Conservation (phyloP, 2,329 filamentous ascomycete genomes). For the Podosphaera fusca region DNA sequence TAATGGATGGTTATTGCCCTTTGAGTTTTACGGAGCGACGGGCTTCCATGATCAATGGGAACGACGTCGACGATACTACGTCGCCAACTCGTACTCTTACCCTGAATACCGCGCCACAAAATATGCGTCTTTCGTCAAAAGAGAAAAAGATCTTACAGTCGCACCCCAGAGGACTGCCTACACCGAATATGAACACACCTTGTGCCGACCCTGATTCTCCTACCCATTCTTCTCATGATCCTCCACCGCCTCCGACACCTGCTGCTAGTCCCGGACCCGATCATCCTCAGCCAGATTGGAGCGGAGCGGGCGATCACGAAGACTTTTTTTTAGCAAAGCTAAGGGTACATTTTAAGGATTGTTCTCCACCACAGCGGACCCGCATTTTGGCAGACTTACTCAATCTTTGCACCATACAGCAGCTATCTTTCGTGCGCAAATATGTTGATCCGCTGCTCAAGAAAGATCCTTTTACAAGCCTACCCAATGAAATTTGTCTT, state of each 20-base stretch:
- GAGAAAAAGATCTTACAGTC: conserved; percentile 31
- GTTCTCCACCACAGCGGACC: conserved; percentile 53
- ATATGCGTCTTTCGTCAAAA: conserved; percentile 17
- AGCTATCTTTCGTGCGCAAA: conserved; percentile 86
- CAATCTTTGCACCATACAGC: conserved; percentile 83
- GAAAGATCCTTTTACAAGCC: conserved; percentile 80
- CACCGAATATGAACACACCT: conserved; percentile 42
- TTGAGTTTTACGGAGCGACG: conserved; percentile 38
- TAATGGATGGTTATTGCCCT: conserved; percentile 20
- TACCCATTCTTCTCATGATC: conserved; percentile 18
- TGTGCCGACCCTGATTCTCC: conserved; percentile 33
- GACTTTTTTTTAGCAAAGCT: conserved; percentile 64
- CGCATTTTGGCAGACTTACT: conserved; percentile 69
- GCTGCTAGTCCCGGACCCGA: conserved; percentile 41
- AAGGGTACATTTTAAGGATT: conserved; percentile 55
- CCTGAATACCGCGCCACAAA: conserved; percentile 24
- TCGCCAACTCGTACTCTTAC: conserved; percentile 20
- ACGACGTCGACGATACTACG: conserved; percentile 23
- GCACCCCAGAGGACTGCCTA: conserved; percentile 34
- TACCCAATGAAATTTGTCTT: conserved; percentile 83
- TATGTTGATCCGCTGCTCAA: conserved; percentile 87
- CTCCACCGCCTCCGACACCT: conserved; percentile 40
- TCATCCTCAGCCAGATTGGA: conserved; percentile 46
- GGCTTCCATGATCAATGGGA: conserved; percentile 27
- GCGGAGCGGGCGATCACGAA: conserved; percentile 54